phyloP scores from a whole-genome alignment of 345 rosid genomes.

The Bretschneidera sinensis region DNA sequence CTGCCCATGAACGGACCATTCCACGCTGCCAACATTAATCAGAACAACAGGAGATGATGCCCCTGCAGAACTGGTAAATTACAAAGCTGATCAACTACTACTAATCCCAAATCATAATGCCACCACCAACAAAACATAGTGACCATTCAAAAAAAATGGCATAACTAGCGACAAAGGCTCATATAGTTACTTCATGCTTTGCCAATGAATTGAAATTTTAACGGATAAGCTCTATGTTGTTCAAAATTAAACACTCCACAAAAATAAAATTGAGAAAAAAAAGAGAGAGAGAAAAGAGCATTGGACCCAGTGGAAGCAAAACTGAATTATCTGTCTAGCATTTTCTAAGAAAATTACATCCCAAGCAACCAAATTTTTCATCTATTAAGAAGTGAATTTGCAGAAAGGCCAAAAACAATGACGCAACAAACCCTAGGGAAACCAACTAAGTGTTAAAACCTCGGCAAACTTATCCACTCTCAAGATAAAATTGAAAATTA shows the following conservation, averaged over 20 bases:
- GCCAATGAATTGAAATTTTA: not conserved
- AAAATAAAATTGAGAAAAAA: no score
- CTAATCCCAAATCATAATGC: not conserved
- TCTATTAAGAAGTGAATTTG: no score
- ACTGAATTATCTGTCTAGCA: not conserved
- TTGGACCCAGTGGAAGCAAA: not conserved
- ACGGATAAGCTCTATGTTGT: not conserved
- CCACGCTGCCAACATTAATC: conserved; percentile 61
- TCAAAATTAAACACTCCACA: not conserved
- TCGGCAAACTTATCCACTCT: not conserved
- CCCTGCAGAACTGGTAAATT: conserved; percentile 76
- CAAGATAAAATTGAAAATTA: no score
- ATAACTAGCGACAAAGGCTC: no score
- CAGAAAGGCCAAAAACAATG: not conserved
- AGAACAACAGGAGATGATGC: conserved; percentile 88
- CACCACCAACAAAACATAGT: not conserved
- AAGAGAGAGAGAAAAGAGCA: not conserved
- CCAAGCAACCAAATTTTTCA: not conserved
- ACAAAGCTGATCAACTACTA: conserved; percentile 5
- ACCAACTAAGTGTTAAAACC: not conserved
- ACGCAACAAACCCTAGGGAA: not conserved
- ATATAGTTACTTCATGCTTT: no score
- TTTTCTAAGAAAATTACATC: not conserved
- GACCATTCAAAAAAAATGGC: no score
- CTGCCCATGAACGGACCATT: conserved; percentile 66